phyloP scores from a whole-genome alignment of 2,329 filamentous ascomycete species.

The Septoria petroselini region DNA sequence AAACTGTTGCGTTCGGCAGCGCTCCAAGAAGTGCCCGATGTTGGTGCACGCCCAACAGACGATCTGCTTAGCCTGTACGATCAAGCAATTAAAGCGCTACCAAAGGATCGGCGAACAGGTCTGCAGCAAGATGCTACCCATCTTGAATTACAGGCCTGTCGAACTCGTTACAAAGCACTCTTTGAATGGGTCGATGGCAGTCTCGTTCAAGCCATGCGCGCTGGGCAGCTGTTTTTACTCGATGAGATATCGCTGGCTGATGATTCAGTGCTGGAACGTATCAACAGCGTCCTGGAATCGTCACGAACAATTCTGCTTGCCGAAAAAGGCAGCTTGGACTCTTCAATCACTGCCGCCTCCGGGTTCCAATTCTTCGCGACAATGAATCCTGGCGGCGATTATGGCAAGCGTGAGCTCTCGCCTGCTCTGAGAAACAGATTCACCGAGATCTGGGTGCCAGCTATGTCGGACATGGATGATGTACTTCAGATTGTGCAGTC shows the following conservation, averaged over 20 bases:
- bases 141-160: constrained; percentile 44
- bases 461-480: constrained; percentile 79
- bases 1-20: constrained; percentile 53
- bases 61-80: constrained; percentile 61
- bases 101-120: constrained; percentile 16
- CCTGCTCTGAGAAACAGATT: constrained; percentile 93
- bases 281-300: constrained; percentile 95
- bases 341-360: constrained; percentile 68
- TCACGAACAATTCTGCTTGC: constrained; percentile 82
- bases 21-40: constrained; percentile 25
- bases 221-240: constrained; percentile 84
- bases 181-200: constrained; percentile 98
- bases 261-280: constrained; percentile 89
- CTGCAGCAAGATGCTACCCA: constrained; percentile 23
- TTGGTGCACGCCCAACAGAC: constrained; percentile 44
- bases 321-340: constrained; percentile 85
- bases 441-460: constrained; percentile 97
- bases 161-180: constrained; percentile 71
- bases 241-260: constrained; percentile 98
- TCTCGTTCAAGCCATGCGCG: constrained; percentile 88
- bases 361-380: constrained; percentile 96
- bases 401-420: constrained; percentile 95
- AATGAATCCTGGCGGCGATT: constrained; percentile 98
- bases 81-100: constrained; percentile 41
- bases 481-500: constrained; percentile 79